Conservation (phyloP, 2,329 filamentous ascomycete species). For the Beauveria caledonica region DNA sequence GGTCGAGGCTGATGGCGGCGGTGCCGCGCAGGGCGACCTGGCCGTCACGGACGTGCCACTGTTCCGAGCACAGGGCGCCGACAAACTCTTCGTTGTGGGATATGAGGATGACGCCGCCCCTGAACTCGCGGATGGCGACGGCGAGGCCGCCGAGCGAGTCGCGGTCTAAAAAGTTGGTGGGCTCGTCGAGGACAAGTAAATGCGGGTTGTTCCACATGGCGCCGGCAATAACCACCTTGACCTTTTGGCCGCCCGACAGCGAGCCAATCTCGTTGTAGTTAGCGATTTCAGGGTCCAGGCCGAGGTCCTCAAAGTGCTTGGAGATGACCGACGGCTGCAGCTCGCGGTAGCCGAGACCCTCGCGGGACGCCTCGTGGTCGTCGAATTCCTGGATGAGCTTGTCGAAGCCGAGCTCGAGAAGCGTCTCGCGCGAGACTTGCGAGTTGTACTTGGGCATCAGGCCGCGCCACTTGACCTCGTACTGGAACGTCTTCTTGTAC, state of each 20-base stretch:
- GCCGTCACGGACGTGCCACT: conserved; percentile 89
- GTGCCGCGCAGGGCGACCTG: conserved; percentile 78
- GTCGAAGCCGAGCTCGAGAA: conserved; percentile 75
- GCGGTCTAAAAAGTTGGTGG: conserved; percentile 97
- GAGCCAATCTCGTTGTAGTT: conserved; percentile 98
- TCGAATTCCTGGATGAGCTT: conserved; percentile 98
- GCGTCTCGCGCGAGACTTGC: conserved; percentile 86
- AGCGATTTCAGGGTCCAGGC: conserved; percentile 93
- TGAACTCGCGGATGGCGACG: conserved; percentile 97
- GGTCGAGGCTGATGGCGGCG: conserved; percentile 63
- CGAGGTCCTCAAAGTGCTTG: conserved; percentile 96
- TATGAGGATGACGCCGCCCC: conserved; percentile 97
- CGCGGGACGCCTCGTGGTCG: conserved; percentile 96
- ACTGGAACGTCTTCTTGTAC: conserved; percentile 98
- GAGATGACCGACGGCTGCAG: conserved; percentile 89
- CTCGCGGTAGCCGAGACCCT: conserved; percentile 92
- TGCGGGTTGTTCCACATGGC: conserved; percentile 99
- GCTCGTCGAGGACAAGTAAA: conserved; percentile 93
- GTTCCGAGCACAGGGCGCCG: conserved; percentile 87
- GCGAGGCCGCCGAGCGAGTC: conserved; percentile 94
- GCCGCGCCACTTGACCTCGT: conserved; percentile 90
- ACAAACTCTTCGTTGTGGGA: conserved; percentile 99
- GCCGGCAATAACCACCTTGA: conserved; percentile 94
- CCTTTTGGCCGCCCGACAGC: conserved; percentile 93
- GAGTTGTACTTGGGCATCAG: conserved; percentile 89